phyloP scores from a whole-genome alignment of 2,329 filamentous ascomycete species.

The Fusarium sp. region DNA sequence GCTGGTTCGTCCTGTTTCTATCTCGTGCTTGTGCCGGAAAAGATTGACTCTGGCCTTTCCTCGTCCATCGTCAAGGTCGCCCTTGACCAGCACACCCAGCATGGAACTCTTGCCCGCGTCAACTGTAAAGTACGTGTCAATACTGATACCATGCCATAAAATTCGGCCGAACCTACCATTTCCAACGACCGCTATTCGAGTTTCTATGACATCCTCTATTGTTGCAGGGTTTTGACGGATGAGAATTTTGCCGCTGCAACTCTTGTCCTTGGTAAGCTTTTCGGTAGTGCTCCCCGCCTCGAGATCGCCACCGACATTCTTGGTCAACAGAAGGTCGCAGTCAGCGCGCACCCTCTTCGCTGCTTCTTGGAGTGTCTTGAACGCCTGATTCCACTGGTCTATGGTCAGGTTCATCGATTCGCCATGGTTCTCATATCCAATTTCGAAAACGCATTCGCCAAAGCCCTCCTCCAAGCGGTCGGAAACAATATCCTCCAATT shows the following conservation, averaged over 20 bases:
- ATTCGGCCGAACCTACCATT: conserved; percentile 71
- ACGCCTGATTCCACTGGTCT: conserved; percentile 80
- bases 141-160: background rate
- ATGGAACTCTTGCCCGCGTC: conserved; percentile 98
- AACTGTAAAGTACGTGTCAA: conserved; percentile 67
- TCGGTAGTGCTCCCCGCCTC: conserved; percentile 73
- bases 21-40: conserved; percentile 97
- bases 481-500: conserved; percentile 75
- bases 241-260: conserved; percentile 87
- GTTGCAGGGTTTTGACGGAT: conserved; percentile 80
- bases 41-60: conserved; percentile 95
- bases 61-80: conserved; percentile 92
- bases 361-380: conserved; percentile 74
- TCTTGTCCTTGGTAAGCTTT: conserved; percentile 75
- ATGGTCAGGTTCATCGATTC: conserved; percentile 83
- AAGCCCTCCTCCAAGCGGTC: conserved; percentile 83
- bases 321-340: conserved; percentile 87
- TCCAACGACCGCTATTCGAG: conserved; percentile 94
- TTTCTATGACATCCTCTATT: conserved; percentile 93
- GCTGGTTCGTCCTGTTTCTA: conserved; percentile 94
- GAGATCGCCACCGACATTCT: conserved; percentile 83
- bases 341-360: conserved; percentile 77
- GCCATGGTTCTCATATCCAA: conserved; percentile 91
- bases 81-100: conserved; percentile 95
- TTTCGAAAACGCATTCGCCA: conserved; percentile 90